phyloP scores from a whole-genome alignment of 345 rosid genomes.

The Microthlaspi erraticum region DNA sequence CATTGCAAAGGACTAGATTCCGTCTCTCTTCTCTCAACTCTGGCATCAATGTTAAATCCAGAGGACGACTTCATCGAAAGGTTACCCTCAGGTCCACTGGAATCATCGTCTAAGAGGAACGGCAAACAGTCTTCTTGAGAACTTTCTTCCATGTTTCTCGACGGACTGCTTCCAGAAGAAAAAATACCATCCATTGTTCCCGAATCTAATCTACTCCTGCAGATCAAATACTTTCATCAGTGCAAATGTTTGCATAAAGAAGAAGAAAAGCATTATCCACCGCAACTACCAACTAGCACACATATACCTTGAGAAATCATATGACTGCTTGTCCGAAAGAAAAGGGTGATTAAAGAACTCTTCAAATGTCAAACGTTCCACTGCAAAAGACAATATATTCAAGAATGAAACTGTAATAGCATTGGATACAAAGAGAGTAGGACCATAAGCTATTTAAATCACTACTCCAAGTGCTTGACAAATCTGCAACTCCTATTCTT shows the following conservation, averaged over 20 bases:
- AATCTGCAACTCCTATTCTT: slow-evolving; percentile 4
- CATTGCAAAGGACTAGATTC: slow-evolving; percentile 50
- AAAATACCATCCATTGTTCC: slow-evolving; percentile 55
- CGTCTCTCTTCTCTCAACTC: slow-evolving; percentile 54
- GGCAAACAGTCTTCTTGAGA: slow-evolving; percentile 87
- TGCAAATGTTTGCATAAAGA: slow-evolving; percentile 33
- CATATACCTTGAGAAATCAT: slow-evolving; percentile 64
- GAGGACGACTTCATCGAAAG: slow-evolving; percentile 61
- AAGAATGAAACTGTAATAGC: slow-evolving; percentile 16
- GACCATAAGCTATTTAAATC: slow-evolving; percentile 8
- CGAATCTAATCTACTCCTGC: slow-evolving; percentile 57
- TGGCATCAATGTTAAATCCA: slow-evolving; percentile 58
- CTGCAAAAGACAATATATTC: slow-evolving; percentile 50
- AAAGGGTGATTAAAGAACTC: slow-evolving; percentile 95
- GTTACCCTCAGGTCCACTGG: slow-evolving; percentile 76
- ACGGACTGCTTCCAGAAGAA: slow-evolving; percentile 56
- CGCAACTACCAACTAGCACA: slow-evolving; percentile 10
- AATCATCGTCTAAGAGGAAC: slow-evolving; percentile 83
- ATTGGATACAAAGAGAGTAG: slow-evolving; percentile 17
- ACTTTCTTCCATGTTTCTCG: slow-evolving; percentile 60
- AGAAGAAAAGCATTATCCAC: slow-evolving; percentile 2
- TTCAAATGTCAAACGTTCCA: slow-evolving; percentile 92
- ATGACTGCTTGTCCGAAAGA: slow-evolving; percentile 57
- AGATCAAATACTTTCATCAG: slow-evolving; percentile 39
- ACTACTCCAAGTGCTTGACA: slow-evolving; percentile 10